Percentiles rank a stretch among this genome's conserved stretches.
Conservation (phyloP, 176 grass and related monocot species). For the Ensete ventricosum region DNA sequence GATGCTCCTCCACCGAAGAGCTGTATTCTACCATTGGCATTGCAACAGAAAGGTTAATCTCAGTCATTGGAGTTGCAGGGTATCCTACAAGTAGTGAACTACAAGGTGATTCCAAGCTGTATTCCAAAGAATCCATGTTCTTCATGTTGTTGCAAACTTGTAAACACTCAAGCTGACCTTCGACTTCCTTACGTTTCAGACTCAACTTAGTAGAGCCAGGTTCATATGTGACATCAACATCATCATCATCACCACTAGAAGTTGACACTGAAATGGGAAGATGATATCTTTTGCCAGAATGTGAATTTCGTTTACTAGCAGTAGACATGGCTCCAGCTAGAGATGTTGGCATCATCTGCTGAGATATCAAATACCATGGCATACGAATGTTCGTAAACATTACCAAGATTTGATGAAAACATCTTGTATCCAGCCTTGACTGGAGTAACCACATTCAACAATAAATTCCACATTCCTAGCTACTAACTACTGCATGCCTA, state of each 20-base stretch:
- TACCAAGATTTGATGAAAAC: background rate
- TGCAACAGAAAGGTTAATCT: slow-evolving; percentile 22
- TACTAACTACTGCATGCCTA: background rate
- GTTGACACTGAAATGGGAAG: background rate
- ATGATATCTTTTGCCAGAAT: background rate
- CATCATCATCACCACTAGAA: slow-evolving; percentile 28
- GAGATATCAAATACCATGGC: background rate
- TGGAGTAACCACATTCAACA: background rate
- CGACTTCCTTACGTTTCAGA: no score
- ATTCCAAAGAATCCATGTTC: no score
- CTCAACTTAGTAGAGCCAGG: slow-evolving; percentile 8
- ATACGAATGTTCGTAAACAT: background rate
- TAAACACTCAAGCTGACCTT: no score
- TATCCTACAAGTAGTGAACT: background rate
- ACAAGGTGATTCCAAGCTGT: background rate
- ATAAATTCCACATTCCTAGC: background rate
- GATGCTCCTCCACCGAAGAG: slow-evolving; percentile 17
- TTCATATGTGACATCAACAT: slow-evolving; percentile 19
- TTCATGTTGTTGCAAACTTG: no score
- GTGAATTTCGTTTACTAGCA: background rate
- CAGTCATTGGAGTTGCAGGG: slow-evolving; percentile 17
- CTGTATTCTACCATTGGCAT: slow-evolving; percentile 7
- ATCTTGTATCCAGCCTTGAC: background rate
- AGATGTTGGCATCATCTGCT: background rate
- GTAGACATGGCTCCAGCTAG: background rate